A percentile compares a stretch with the other conserved stretches of the same genome.
Evolutionary conservation across 352 stramenopile genomes (phyloP).

Genomic region (Aphanomyces astaci): DNA sequence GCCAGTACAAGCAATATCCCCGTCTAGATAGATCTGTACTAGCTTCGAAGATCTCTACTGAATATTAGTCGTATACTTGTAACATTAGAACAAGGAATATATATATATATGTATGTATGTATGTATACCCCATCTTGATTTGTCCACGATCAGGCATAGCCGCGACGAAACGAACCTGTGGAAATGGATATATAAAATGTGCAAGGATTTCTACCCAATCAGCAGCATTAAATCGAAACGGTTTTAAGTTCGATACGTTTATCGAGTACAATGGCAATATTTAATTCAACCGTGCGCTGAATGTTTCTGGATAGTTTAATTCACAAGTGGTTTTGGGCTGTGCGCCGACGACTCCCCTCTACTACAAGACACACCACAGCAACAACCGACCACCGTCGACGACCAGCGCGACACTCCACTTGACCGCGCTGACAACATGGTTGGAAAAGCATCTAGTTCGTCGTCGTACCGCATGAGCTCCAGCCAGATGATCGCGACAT

Average conservation of each 20-base stretch:
- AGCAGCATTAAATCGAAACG: neutral
- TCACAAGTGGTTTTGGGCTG: constrained; percentile 4
- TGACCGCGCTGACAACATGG: neutral
- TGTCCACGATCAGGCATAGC: neutral
- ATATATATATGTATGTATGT: too few species aligned
- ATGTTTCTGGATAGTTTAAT: neutral
- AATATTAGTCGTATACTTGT: too few species aligned
- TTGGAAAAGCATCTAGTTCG: neutral
- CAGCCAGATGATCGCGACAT: constrained; percentile 2
- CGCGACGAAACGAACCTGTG: neutral
- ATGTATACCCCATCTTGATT: too few species aligned
- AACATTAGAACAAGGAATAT: too few species aligned
- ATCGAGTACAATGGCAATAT: neutral
- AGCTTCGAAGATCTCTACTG: too few species aligned
- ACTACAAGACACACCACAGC: too few species aligned
- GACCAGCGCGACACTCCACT: neutral
- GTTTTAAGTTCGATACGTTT: constrained; percentile 1
- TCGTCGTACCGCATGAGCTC: neutral
- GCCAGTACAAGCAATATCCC: too few species aligned
- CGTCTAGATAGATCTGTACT: too few species aligned
- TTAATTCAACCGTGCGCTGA: neutral
- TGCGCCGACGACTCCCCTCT: neutral
- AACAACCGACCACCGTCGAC: neutral
- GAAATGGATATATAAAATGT: neutral
- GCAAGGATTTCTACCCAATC: neutral